phyloP scores from a whole-genome alignment of 495 filamentous ascomycete genomes.

The Schizothecium vesticola region DNA sequence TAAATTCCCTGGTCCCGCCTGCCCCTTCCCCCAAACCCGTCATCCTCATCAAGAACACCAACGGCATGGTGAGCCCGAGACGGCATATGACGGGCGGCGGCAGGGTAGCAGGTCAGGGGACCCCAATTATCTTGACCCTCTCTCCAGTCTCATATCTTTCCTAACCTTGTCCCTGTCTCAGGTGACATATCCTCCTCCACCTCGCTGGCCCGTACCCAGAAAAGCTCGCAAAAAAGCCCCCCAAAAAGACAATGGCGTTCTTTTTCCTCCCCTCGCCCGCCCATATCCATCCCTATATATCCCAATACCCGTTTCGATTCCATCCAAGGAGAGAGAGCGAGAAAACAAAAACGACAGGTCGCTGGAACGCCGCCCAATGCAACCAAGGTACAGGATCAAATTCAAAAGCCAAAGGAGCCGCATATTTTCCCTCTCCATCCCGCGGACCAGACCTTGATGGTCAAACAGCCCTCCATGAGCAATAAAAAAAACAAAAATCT shows the following conservation, averaged over 20 bases:
- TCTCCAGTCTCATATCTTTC: neutral
- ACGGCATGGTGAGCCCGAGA: neutral
- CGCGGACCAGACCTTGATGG: neutral
- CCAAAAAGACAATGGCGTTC: neutral
- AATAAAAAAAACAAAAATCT: conserved; percentile 15
- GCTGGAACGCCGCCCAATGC: conserved; percentile 23
- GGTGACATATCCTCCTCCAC: neutral
- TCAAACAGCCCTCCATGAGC: neutral
- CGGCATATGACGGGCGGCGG: neutral
- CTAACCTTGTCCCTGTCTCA: neutral
- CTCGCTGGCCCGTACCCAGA: neutral
- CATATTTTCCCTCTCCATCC: conserved; percentile 1
- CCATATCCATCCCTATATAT: neutral
- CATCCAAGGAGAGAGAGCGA: neutral
- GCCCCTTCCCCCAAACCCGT: neutral
- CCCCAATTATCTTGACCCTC: neutral
- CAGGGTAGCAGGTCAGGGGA: neutral
- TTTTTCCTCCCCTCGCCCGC: neutral
- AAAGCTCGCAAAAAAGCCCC: too few species aligned
- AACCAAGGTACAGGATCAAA: conserved; percentile 1
- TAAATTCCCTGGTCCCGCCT: neutral
- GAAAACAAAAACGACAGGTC: neutral
- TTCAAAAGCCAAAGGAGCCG: conserved; percentile 1
- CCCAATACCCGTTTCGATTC: neutral
- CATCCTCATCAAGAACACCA: neutral